Percentiles rank a stretch among this genome's conserved stretches.
phyloP scores from a whole-genome alignment of 1,284 basidiomycete genomes.

The Ceratobasidium theobromae region DNA sequence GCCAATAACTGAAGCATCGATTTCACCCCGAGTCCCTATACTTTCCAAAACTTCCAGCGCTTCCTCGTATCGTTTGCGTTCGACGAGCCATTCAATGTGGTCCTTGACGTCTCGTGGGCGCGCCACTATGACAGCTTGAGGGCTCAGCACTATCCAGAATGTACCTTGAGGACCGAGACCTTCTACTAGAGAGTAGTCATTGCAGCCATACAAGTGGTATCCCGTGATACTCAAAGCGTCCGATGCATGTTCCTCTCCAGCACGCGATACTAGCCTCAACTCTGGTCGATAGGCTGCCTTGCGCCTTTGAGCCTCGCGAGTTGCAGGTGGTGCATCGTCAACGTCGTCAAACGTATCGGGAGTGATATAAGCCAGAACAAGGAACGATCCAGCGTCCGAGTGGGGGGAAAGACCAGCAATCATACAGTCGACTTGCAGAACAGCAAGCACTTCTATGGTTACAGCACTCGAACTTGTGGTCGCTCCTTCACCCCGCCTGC shows the following conservation, averaged over 20 bases:
- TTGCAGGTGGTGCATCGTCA: slow-evolving; percentile 42
- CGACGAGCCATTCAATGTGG: slow-evolving; percentile 91
- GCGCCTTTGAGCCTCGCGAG: slow-evolving; percentile 68
- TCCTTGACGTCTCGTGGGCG: slow-evolving; percentile 85
- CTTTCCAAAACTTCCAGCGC: slow-evolving; percentile 84
- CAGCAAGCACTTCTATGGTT: slow-evolving; percentile 81
- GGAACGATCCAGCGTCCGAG: slow-evolving; percentile 60
- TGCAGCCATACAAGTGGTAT: slow-evolving; percentile 86
- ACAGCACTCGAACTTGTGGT: slow-evolving; percentile 26
- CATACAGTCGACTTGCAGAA: slow-evolving; percentile 96
- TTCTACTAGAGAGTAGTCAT: slow-evolving; percentile 80
- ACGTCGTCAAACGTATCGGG: slow-evolving; percentile 58
- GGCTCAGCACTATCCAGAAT: slow-evolving; percentile 81
- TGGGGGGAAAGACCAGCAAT: slow-evolving; percentile 88
- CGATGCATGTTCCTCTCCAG: slow-evolving; percentile 85
- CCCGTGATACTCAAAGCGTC: slow-evolving; percentile 82
- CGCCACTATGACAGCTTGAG: slow-evolving; percentile 83
- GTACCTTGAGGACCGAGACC: slow-evolving; percentile 44
- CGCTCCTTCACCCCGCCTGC: slow-evolving; percentile 55
- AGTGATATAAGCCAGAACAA: slow-evolving; percentile 80
- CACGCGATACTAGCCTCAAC: slow-evolving; percentile 84
- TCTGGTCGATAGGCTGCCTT: slow-evolving; percentile 88
- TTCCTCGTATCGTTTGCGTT: slow-evolving; percentile 82
- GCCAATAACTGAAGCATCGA: slow-evolving; percentile 75
- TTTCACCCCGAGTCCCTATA: slow-evolving; percentile 46